These are phyloP conservation scores for Flaveria sonorensis DNA, from an alignment of 129 eudicot genomes.

Conservation along the genomic window DNA sequence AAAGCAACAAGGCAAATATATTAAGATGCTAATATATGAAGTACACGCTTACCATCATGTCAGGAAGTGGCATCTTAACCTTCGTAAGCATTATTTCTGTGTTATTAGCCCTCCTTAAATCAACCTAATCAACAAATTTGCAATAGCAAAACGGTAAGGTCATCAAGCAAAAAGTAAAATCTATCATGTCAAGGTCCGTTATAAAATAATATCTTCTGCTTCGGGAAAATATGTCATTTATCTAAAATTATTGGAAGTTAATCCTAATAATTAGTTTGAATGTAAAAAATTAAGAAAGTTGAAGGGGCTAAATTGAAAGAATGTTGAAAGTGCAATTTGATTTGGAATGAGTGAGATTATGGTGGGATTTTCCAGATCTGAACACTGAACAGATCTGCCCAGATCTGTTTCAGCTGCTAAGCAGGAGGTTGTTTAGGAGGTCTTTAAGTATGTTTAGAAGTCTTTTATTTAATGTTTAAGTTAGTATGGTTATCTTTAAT, in stretches of 20 bases:
- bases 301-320: too few relatives aligned
- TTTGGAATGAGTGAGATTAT: too few relatives aligned
- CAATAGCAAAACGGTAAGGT: slow-evolving; percentile 9
- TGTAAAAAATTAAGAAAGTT: too few relatives aligned
- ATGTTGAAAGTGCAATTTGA: too few relatives aligned
- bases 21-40: slow-evolving; percentile 15
- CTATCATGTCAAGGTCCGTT: neutral
- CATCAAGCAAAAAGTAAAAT: neutral
- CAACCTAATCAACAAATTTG: slow-evolving; percentile 54
- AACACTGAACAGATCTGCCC: too few relatives aligned
- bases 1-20: slow-evolving; percentile 5
- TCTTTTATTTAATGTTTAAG: too few relatives aligned
- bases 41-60: slow-evolving; percentile 81
- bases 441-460: too few relatives aligned
- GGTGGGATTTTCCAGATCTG: too few relatives aligned
- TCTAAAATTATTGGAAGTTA: neutral
- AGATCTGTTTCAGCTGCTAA: too few relatives aligned
- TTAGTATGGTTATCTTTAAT: too few relatives aligned
- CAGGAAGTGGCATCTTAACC: slow-evolving; percentile 99
- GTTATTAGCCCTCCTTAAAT: slow-evolving; percentile 90
- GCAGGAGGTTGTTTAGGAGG: too few relatives aligned
- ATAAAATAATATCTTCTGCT: neutral
- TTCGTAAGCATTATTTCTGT: slow-evolving; percentile 98
- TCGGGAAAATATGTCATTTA: neutral
- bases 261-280: too few relatives aligned